Percentiles rank a stretch among this genome's conserved stretches.
phyloP scores from a whole-genome alignment of 106 monocot genomes.

The Posidonia australis region DNA sequence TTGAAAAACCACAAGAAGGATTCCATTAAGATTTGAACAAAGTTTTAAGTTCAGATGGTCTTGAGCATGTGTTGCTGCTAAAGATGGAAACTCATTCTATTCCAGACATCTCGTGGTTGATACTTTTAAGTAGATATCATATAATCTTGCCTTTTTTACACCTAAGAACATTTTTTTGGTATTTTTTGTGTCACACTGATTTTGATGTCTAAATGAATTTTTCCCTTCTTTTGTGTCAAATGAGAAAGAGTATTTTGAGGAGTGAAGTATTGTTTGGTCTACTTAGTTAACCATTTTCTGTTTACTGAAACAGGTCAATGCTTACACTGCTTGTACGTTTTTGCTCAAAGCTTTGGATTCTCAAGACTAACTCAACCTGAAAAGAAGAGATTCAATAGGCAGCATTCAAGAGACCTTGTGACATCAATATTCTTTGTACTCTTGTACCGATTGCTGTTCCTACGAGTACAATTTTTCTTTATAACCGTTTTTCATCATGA shows the following conservation, averaged over 20 bases:
- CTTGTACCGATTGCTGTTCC: too few relatives aligned
- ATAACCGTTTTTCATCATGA: too few relatives aligned
- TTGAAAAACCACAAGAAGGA: too few relatives aligned
- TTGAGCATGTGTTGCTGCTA: too few relatives aligned
- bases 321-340: not conserved
- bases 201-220: not conserved
- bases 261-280: not conserved
- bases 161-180: not conserved
- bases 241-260: not conserved
- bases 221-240: conserved; percentile 32
- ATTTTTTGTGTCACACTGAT: not conserved
- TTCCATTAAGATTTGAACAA: too few relatives aligned
- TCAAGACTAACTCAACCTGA: not conserved
- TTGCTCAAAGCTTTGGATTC: conserved; percentile 1
- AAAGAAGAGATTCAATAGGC: not conserved
- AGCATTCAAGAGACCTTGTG: not conserved
- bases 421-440: not conserved
- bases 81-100: too few relatives aligned
- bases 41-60: too few relatives aligned
- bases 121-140: too few relatives aligned
- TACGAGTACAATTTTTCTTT: too few relatives aligned
- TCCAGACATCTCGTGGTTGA: too few relatives aligned
- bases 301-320: conserved; percentile 2
- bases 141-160: too few relatives aligned
- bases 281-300: not conserved